Base-by-base conservation (phyloP, 139 green algal genomes). In the Coccomyxa sp. region DNA sequence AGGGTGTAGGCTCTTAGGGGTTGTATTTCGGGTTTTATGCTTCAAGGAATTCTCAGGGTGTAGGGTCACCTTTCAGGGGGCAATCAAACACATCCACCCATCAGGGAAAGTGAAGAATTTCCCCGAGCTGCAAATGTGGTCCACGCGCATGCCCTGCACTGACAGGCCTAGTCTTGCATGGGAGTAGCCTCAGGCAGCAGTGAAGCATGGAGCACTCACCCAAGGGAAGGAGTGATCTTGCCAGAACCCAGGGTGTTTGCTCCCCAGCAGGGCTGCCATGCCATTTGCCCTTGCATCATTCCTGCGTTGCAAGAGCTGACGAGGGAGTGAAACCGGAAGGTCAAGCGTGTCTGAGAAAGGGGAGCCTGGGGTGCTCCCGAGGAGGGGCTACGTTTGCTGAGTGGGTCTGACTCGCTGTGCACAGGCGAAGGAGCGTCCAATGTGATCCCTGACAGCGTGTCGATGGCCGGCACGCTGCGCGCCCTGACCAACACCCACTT, bases 401-500 rank as follows among this genome's bases (percentile, higher is more conserved):
- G 18, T 17, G 25, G 7, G 15, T 16, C n/a, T 57, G 32, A 1
- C 51, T 13, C 23, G 27, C 58, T 13, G 51, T 51, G 15, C 59
- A 57, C 71, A 80, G 81, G 81, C 17, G 16, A 18, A 16, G 71
- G 85, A 27, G 79, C 80, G 58, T 76, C 68, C 51, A 88, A 91
- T 68, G 83, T 88, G 18, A 88, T 88, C 82, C 74, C 82, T 12
- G 81, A 86, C 77, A 45, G 58, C 0, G 81, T 80, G 18, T 79
- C 38, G 68, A n/a, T 91, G 25, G 31, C 68, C 7, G 87, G 87
- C 1, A 88, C 83, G 15, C 71, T 91, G 3, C 81, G 83, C 51
- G 80, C 87, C 13, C 58, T 88, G 0, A 86, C 82, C 10, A 31
- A 79, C 23, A 28, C 58, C 58, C 75, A 63, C 16, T 84, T 84